phyloP scores from a whole-genome alignment of 169 alveolate species.

The Plasmodium fragile region DNA sequence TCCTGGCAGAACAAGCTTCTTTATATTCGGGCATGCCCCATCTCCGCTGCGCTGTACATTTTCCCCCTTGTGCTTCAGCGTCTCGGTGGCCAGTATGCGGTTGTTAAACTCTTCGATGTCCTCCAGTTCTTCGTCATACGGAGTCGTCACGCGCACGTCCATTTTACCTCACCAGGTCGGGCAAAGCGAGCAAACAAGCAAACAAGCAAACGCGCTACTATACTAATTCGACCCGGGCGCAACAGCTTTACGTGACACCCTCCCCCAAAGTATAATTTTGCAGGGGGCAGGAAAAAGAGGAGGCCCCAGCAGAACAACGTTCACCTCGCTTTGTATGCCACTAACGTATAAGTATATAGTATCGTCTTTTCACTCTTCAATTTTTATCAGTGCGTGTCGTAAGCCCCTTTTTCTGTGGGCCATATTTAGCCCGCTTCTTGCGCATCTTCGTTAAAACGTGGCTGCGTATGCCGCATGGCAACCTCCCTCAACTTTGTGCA shows the following conservation, averaged over 20 bases:
- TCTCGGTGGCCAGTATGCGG: constrained; percentile 36
- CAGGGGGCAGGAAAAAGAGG: neutral
- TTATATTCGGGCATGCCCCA: constrained; percentile 53
- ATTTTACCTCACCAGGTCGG: neutral
- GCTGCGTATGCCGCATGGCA: neutral
- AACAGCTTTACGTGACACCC: neutral
- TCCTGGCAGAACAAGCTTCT: constrained; percentile 75
- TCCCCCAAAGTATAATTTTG: neutral
- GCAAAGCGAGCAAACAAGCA: neutral
- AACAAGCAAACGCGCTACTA: neutral
- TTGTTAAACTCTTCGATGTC: constrained; percentile 69
- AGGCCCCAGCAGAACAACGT: neutral
- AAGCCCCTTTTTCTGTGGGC: neutral
- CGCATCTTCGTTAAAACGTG: neutral
- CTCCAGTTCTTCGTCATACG: constrained; percentile 69
- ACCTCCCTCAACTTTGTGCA: neutral
- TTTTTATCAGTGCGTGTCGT: neutral
- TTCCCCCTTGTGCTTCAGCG: constrained; percentile 33
- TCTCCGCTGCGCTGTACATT: constrained; percentile 26
- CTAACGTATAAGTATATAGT: neutral
- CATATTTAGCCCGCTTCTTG: neutral
- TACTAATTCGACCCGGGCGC: neutral
- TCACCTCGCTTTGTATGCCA: neutral
- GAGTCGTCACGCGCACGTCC: constrained; percentile 70
- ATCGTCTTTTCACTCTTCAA: neutral